Evolutionary conservation across 2,329 filamentous ascomycete species (phyloP).

Genomic region (Alternaria alternata): DNA sequence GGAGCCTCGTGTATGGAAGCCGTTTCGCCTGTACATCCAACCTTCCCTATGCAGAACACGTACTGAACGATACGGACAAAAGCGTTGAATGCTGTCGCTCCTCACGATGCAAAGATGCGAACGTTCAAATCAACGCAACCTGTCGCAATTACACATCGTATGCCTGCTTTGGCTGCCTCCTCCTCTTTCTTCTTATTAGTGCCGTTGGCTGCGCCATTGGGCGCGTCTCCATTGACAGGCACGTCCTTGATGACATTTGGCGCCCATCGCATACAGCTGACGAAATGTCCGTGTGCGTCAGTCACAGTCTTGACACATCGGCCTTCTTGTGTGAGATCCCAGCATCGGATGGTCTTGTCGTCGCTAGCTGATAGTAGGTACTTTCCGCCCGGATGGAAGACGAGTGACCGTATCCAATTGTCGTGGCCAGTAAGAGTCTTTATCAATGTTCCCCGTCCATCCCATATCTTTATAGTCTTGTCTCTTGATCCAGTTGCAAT

Average conservation of each 20-base stretch:
- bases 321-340: slow-evolving; percentile 90
- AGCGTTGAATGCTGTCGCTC: neutral
- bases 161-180: slow-evolving; percentile 65
- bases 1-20: slow-evolving; percentile 4
- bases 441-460: slow-evolving; percentile 81
- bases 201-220: slow-evolving; percentile 57
- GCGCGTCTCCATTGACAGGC: slow-evolving; percentile 50
- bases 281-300: slow-evolving; percentile 83
- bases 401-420: slow-evolving; percentile 87
- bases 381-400: slow-evolving; percentile 92
- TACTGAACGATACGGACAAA: slow-evolving; percentile 10
- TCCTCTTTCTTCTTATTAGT: slow-evolving; percentile 61
- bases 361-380: slow-evolving; percentile 87
- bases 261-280: slow-evolving; percentile 88
- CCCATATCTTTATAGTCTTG: slow-evolving; percentile 91
- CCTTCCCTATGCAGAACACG: slow-evolving; percentile 14
- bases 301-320: slow-evolving; percentile 85
- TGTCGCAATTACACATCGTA: slow-evolving; percentile 86
- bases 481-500: slow-evolving; percentile 89
- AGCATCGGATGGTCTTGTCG: slow-evolving; percentile 91
- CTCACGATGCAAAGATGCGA: slow-evolving; percentile 73
- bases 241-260: slow-evolving; percentile 74
- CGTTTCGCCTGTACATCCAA: slow-evolving; percentile 16
- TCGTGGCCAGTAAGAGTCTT: slow-evolving; percentile 88
- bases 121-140: slow-evolving; percentile 84